phyloP scores from a whole-genome alignment of 2,329 filamentous ascomycete genomes.

The Penicillium sp. region DNA sequence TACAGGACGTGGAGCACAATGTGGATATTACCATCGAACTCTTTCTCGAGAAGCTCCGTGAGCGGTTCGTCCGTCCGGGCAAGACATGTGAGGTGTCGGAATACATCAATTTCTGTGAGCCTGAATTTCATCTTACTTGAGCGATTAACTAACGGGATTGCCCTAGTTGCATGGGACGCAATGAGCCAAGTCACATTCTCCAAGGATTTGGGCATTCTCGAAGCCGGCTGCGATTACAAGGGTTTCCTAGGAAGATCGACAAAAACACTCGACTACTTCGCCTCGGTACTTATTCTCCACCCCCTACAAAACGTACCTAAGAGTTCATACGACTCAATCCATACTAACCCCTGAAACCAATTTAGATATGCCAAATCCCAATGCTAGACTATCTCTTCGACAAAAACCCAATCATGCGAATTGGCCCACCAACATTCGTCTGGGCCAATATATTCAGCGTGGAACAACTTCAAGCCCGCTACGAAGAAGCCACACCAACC shows the following conservation, averaged over 20 bases:
- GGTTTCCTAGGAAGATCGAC: constrained; percentile 17
- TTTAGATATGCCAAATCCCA: constrained; percentile 24
- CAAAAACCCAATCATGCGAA: constrained; percentile 28
- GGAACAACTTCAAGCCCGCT: constrained; percentile 16
- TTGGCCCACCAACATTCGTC: constrained; percentile 23
- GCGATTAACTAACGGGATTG: not conserved
- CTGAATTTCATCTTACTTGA: not conserved
- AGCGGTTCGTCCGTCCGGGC: constrained; percentile 25
- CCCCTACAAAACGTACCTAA: not conserved
- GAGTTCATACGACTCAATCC: not conserved
- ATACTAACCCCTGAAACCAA: not conserved
- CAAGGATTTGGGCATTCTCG: constrained; percentile 22
- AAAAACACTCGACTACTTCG: constrained; percentile 23
- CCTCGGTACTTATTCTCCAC: constrained; percentile 3
- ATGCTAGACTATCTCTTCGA: constrained; percentile 28
- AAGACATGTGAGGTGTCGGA: constrained; percentile 38
- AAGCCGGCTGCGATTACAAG: constrained; percentile 20
- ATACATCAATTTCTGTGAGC: constrained; percentile 34
- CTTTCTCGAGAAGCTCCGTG: constrained; percentile 23
- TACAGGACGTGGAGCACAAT: constrained; percentile 24
- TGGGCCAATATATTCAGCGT: constrained; percentile 20
- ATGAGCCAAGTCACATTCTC: constrained; percentile 23
- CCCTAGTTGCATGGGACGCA: constrained; percentile 19
- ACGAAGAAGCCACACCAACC: constrained; percentile 7
- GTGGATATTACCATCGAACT: constrained; percentile 26